These are phyloP conservation scores for Candida namnaoensis DNA, from an alignment of 805 yeast genomes.

Conservation along the genomic window DNA sequence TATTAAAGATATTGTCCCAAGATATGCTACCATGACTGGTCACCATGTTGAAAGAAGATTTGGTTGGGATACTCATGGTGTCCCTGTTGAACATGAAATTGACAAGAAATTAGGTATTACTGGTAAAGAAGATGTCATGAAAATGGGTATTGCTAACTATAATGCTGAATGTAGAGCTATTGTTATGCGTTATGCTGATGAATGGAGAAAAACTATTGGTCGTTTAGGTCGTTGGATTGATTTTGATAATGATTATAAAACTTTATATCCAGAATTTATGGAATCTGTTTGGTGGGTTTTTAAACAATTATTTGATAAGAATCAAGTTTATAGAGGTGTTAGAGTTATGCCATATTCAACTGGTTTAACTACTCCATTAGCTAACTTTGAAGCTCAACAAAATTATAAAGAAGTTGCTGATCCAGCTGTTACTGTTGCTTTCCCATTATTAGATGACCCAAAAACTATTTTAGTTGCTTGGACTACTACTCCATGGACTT, in stretches of 20 bases:
- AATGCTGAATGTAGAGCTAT: constrained; percentile 92
- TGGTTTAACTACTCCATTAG: constrained; percentile 91
- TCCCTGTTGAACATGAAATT: constrained; percentile 97
- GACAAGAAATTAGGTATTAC: constrained; percentile 94
- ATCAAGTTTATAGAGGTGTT: constrained; percentile 86
- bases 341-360: constrained; percentile 99
- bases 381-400: constrained; percentile 97
- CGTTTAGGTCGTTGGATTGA: constrained; percentile 99
- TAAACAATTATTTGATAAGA: constrained; percentile 77
- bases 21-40: constrained; percentile 98
- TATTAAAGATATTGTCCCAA: constrained; percentile 92
- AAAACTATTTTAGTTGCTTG: constrained; percentile 86
- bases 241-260: constrained; percentile 96
- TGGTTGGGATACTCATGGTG: constrained; percentile 99
- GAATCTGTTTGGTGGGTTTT: constrained; percentile 99
- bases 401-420: constrained; percentile 96
- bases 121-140: constrained; percentile 90
- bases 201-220: constrained; percentile 90
- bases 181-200: constrained; percentile 94
- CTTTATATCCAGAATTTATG: constrained; percentile 93
- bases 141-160: constrained; percentile 88
- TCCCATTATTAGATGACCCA: constrained; percentile 73
- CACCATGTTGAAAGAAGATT: constrained; percentile 93
- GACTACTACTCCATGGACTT: constrained; percentile 99
- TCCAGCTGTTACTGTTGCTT: constrained; percentile 92